phyloP scores from a whole-genome alignment of 768 basidiomycete species.

The Termitomyces sp. region DNA sequence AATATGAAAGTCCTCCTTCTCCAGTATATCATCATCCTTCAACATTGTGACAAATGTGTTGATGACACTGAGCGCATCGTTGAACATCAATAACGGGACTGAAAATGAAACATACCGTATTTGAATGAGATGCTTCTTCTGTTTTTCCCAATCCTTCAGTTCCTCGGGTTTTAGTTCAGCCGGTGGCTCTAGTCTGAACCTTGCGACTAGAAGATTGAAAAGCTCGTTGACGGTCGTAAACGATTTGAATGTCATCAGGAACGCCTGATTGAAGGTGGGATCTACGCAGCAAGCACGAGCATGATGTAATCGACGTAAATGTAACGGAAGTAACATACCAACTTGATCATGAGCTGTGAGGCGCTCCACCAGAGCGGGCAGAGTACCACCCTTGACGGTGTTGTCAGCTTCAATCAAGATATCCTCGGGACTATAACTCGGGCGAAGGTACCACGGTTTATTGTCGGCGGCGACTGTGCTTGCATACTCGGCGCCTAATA shows the following conservation, averaged over 20 bases:
- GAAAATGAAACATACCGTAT: conserved; percentile 51
- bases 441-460: conserved; percentile 80
- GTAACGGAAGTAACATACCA: conserved; percentile 41
- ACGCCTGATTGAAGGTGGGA: conserved; percentile 77
- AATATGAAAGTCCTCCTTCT: conserved; percentile 81
- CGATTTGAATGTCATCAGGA: conserved; percentile 94
- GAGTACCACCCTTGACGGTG: conserved; percentile 80
- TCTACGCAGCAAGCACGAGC: conserved; percentile 23
- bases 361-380: conserved; percentile 81
- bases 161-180: conserved; percentile 56
- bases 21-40: conserved; percentile 75
- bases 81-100: background rate
- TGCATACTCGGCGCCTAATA: conserved; percentile 56
- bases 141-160: conserved; percentile 70
- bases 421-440: conserved; percentile 74
- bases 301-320: background rate
- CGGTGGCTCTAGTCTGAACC: conserved; percentile 78
- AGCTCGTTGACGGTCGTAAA: conserved; percentile 83
- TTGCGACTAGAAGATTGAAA: conserved; percentile 72
- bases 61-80: conserved; percentile 52
- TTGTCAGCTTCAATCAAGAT: conserved; percentile 85
- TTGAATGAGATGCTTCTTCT: conserved; percentile 85
- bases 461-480: conserved; percentile 38
- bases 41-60: conserved; percentile 92
- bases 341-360: conserved; percentile 87